Evolutionary conservation across 2,329 filamentous ascomycete genomes (phyloP).

Genomic region (Magnaporthales sp.): DNA sequence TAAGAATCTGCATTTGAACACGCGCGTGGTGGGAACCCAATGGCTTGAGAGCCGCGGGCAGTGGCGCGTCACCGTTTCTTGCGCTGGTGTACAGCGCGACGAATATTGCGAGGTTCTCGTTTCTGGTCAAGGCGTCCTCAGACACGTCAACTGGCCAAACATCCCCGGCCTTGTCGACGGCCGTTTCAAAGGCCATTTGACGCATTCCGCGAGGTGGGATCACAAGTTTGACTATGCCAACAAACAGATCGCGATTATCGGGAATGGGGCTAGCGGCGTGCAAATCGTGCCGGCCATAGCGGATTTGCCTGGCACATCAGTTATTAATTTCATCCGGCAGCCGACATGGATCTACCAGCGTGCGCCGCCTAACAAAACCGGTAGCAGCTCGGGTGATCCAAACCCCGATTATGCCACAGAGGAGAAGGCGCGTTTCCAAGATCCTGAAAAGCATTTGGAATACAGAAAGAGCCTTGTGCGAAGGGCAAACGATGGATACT

Average conservation of each 20-base stretch:
- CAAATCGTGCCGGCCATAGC: constrained; percentile 34
- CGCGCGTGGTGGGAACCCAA: constrained; percentile 30
- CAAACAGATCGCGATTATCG: constrained; percentile 46
- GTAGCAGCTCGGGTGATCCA: constrained; percentile 26
- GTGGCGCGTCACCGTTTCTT: constrained; percentile 19
- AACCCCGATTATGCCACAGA: constrained; percentile 31
- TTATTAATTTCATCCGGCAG: constrained; percentile 25
- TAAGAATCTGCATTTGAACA: constrained; percentile 9
- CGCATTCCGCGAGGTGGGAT: constrained; percentile 48
- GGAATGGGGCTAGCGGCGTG: constrained; percentile 45
- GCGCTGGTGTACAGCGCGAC: too few species aligned
- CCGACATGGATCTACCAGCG: constrained; percentile 32
- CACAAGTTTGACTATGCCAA: constrained; percentile 34
- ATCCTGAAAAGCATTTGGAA: constrained; percentile 33
- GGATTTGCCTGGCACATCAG: constrained; percentile 24
- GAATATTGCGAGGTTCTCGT: too few species aligned
- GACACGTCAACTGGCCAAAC: constrained; percentile 42
- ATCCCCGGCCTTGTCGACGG: constrained; percentile 29
- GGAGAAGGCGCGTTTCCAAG: constrained; percentile 39
- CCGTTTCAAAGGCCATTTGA: constrained; percentile 38
- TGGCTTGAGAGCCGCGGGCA: constrained; percentile 34
- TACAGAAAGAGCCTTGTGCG: constrained; percentile 32
- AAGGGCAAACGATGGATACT: constrained; percentile 1
- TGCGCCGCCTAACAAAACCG: constrained; percentile 24
- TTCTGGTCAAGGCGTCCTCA: too few species aligned